These are phyloP conservation scores for Lignosus rhinocerotis DNA, from an alignment of 1,284 basidiomycete genomes.

Conservation along the genomic window DNA sequence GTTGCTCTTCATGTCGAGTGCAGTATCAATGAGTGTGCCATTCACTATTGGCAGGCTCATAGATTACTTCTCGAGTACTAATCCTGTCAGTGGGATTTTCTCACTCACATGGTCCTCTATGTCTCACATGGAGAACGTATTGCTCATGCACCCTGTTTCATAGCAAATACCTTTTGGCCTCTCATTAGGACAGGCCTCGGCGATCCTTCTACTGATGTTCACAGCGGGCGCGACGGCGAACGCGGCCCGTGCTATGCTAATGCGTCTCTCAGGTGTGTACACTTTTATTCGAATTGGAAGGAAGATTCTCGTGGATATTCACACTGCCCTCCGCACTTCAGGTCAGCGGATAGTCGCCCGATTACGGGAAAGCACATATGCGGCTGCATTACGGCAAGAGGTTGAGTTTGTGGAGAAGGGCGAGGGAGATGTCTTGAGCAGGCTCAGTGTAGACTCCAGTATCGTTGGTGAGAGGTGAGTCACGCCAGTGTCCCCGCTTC, in stretches of 20 bases:
- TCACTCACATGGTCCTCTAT: not conserved
- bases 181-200: constrained; percentile 81
- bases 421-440: constrained; percentile 92
- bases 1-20: constrained; percentile 65
- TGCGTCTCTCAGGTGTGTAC: constrained; percentile 75
- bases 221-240: constrained; percentile 88
- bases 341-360: constrained; percentile 93
- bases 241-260: constrained; percentile 84
- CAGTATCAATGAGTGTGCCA: constrained; percentile 89
- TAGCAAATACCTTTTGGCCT: constrained; percentile 80
- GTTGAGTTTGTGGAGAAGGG: constrained; percentile 92
- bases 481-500: not conserved
- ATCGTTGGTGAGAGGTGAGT: constrained; percentile 91
- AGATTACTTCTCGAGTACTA: constrained; percentile 80
- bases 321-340: constrained; percentile 14
- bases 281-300: not conserved
- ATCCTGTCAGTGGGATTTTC: constrained; percentile 55
- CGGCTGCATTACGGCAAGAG: constrained; percentile 83
- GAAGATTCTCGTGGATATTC: not conserved
- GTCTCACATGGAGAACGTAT: constrained; percentile 16
- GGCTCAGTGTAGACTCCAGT: constrained; percentile 90
- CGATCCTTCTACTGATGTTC: constrained; percentile 76
- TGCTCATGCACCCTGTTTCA: not conserved
- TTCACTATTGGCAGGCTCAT: constrained; percentile 91
- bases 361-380: constrained; percentile 82